A percentile compares a stretch with the other conserved stretches of the same genome.
phyloP scores from a whole-genome alignment of 2,329 filamentous ascomycete genomes.

The Xylariaceae sp. region DNA sequence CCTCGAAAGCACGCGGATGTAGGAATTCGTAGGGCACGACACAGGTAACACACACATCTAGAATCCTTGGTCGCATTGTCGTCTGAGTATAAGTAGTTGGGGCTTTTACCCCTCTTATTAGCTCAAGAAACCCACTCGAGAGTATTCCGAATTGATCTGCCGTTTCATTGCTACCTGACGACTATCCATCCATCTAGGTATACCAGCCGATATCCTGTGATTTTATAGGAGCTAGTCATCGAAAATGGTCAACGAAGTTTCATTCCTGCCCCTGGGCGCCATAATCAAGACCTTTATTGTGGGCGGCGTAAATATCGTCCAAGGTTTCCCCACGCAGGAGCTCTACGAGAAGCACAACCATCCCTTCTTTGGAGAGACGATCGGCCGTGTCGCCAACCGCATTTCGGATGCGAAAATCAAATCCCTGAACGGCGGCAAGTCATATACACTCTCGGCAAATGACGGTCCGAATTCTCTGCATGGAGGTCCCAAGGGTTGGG shows the following conservation, averaged over 20 bases:
- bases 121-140: neutral
- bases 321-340: slow-evolving; percentile 71
- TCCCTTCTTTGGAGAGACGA: slow-evolving; percentile 87
- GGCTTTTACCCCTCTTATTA: neutral
- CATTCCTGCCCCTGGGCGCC: slow-evolving; percentile 69
- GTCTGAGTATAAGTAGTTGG: neutral
- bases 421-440: slow-evolving; percentile 61
- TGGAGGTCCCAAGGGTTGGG: slow-evolving; percentile 72
- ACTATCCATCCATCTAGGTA: neutral
- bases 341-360: slow-evolving; percentile 71
- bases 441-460: slow-evolving; percentile 68
- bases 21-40: neutral
- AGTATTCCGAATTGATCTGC: too few relatives aligned
- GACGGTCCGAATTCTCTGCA: slow-evolving; percentile 72
- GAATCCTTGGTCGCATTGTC: neutral
- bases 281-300: slow-evolving; percentile 78
- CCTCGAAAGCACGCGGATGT: neutral
- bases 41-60: neutral
- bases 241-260: slow-evolving; percentile 40
- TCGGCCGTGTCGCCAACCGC: slow-evolving; percentile 80
- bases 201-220: neutral
- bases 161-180: neutral
- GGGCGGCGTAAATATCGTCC: slow-evolving; percentile 77
- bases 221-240: neutral
- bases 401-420: slow-evolving; percentile 67